Conservation (phyloP, 352 stramenopile species). For the Phytophthora chlamydospora region DNA sequence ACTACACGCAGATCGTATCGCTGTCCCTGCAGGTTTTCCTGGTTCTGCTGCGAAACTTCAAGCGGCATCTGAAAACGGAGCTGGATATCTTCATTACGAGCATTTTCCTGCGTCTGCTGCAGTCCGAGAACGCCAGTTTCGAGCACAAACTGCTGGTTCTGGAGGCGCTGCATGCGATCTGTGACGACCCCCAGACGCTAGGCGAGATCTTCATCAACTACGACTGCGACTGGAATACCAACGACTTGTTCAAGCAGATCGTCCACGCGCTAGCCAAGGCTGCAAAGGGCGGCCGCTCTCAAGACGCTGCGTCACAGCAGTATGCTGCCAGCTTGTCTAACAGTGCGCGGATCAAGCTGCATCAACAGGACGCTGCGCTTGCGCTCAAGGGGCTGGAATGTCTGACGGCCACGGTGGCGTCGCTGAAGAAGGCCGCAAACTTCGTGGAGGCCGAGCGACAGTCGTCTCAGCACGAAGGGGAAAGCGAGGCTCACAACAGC, state of each 20-base stretch:
- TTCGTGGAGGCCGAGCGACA: constrained; percentile 74
- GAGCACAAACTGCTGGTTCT: constrained; percentile 98
- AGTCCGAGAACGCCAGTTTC: constrained; percentile 97
- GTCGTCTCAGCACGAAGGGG: constrained; percentile 29
- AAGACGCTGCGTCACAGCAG: constrained; percentile 56
- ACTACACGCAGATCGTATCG: constrained; percentile 96
- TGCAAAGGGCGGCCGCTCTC: constrained; percentile 87
- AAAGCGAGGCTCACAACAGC: constrained; percentile 35
- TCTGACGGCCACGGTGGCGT: constrained; percentile 92
- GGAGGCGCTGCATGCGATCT: constrained; percentile 96
- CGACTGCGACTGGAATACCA: constrained; percentile 98
- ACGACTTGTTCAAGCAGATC: constrained; percentile 98
- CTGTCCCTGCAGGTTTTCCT: constrained; percentile 98
- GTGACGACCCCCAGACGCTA: constrained; percentile 93
- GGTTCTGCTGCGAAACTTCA: constrained; percentile 94
- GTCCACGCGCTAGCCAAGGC: constrained; percentile 96
- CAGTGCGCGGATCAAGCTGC: constrained; percentile 63
- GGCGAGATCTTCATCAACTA: constrained; percentile 99
- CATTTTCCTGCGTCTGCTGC: constrained; percentile 98
- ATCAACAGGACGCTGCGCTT: constrained; percentile 76
- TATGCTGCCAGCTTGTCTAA: constrained; percentile 62
- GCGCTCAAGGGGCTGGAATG: constrained; percentile 92
- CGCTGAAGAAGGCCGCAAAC: constrained; percentile 91
- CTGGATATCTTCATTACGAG: constrained; percentile 99
- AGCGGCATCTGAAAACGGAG: constrained; percentile 96